These are phyloP conservation scores for Balansia obtecta DNA, from an alignment of 2,329 filamentous ascomycete genomes.

Conservation along the genomic window DNA sequence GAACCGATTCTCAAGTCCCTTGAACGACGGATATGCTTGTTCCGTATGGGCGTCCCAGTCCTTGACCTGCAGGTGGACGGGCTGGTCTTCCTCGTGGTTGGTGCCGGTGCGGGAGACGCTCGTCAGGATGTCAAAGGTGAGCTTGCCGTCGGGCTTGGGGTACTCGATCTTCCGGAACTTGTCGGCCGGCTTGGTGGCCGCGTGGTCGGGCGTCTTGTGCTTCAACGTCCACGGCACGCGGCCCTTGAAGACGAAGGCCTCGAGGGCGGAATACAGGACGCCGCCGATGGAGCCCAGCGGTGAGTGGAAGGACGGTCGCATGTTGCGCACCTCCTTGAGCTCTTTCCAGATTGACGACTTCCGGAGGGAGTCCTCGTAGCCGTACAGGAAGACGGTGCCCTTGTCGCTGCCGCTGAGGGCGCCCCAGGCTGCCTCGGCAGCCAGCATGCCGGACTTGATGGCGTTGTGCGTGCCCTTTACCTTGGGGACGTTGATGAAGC, in stretches of 20 bases:
- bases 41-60: slow-evolving; percentile 89
- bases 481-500: slow-evolving; percentile 95
- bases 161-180: slow-evolving; percentile 85
- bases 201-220: slow-evolving; percentile 68
- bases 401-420: slow-evolving; percentile 49
- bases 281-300: slow-evolving; percentile 83
- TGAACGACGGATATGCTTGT: slow-evolving; percentile 72
- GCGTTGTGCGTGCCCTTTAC: slow-evolving; percentile 97
- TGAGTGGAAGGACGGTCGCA: slow-evolving; percentile 87
- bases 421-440: slow-evolving; percentile 77
- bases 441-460: slow-evolving; percentile 95
- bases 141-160: slow-evolving; percentile 87
- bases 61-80: slow-evolving; percentile 85
- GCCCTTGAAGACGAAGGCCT: slow-evolving; percentile 79
- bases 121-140: slow-evolving; percentile 92
- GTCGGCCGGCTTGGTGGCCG: slow-evolving; percentile 67
- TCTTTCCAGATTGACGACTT: slow-evolving; percentile 88
- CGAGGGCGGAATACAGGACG: slow-evolving; percentile 82
- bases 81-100: slow-evolving; percentile 97
- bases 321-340: slow-evolving; percentile 89
- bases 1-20: slow-evolving; percentile 92
- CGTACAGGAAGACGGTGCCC: slow-evolving; percentile 78
- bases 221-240: slow-evolving; percentile 84
- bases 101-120: slow-evolving; percentile 91
- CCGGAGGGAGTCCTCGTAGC: slow-evolving; percentile 83